These are phyloP conservation scores for Herpotrichia juniperi DNA, from an alignment of 2,329 filamentous ascomycete species.

Conservation along the genomic window DNA sequence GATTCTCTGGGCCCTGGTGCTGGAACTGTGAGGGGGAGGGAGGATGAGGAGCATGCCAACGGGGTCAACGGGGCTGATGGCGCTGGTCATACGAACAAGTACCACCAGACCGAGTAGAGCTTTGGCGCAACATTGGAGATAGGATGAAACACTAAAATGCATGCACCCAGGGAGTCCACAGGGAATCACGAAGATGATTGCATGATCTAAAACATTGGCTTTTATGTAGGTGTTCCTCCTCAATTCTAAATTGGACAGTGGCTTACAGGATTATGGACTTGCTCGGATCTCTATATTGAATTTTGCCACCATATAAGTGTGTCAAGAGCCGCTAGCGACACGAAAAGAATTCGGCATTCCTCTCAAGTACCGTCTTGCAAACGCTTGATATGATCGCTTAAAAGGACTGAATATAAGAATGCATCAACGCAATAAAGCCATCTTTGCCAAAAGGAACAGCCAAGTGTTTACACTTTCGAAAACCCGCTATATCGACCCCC, in stretches of 20 bases:
- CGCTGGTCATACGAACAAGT: slow-evolving; percentile 41
- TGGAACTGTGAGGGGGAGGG: slow-evolving; percentile 42
- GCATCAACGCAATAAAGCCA: neutral
- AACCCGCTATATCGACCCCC: neutral
- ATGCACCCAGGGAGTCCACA: neutral
- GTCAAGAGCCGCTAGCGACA: neutral
- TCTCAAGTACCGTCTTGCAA: too few relatives aligned
- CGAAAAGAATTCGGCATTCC: neutral
- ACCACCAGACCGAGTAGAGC: slow-evolving; percentile 39
- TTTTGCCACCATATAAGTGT: neutral
- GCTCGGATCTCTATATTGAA: neutral
- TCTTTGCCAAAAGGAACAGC: neutral
- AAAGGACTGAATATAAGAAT: neutral
- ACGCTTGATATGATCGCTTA: neutral
- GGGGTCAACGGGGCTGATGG: slow-evolving; percentile 27
- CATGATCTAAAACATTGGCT: neutral
- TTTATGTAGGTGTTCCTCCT: neutral
- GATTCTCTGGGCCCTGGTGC: slow-evolving; percentile 44
- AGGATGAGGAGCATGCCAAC: slow-evolving; percentile 33
- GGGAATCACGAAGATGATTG: neutral
- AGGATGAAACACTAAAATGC: neutral
- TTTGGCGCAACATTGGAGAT: neutral
- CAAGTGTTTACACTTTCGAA: neutral
- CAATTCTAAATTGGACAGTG: neutral
- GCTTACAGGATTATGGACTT: neutral